Conservation (phyloP, 2,329 filamentous ascomycete species). For the Monosporascus sp. region DNA sequence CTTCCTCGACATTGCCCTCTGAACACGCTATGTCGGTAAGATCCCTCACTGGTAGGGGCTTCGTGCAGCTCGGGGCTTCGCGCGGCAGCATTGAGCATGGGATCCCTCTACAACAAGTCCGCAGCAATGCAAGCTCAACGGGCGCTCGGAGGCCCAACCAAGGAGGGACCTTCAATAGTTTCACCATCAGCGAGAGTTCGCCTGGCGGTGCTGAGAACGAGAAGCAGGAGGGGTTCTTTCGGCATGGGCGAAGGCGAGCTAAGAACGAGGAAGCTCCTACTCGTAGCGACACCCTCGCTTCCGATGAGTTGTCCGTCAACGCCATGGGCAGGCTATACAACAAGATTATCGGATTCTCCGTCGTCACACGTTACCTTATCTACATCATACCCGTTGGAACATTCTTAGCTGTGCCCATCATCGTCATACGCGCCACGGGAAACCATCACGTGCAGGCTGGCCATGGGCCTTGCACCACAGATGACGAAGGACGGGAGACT, state of each 20-base stretch:
- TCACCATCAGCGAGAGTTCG: slow-evolving; percentile 30
- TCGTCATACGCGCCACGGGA: slow-evolving; percentile 46
- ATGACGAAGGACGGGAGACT: slow-evolving; percentile 11
- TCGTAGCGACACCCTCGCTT: slow-evolving; percentile 40
- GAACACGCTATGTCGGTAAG: neutral
- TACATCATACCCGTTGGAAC: slow-evolving; percentile 62
- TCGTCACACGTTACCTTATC: slow-evolving; percentile 61
- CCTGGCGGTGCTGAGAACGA: slow-evolving; percentile 33
- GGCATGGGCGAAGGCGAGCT: slow-evolving; percentile 44
- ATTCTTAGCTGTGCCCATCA: slow-evolving; percentile 57
- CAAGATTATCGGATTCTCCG: slow-evolving; percentile 59
- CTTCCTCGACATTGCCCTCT: neutral
- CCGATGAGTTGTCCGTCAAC: slow-evolving; percentile 54
- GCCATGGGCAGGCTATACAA: slow-evolving; percentile 62
- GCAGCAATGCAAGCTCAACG: slow-evolving; percentile 49
- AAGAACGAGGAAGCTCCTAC: slow-evolving; percentile 34
- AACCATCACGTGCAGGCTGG: slow-evolving; percentile 37
- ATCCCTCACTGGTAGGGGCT: slow-evolving; percentile 12
- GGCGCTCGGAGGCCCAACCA: slow-evolving; percentile 47
- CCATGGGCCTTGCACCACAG: slow-evolving; percentile 16
- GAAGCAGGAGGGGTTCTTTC: slow-evolving; percentile 41
- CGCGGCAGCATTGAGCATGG: slow-evolving; percentile 25
- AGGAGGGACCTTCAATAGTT: slow-evolving; percentile 24
- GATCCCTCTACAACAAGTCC: slow-evolving; percentile 53
- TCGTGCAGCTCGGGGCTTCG: slow-evolving; percentile 8